phyloP scores from a whole-genome alignment of 805 yeast species.

The Metschnikowia peoriensis region DNA sequence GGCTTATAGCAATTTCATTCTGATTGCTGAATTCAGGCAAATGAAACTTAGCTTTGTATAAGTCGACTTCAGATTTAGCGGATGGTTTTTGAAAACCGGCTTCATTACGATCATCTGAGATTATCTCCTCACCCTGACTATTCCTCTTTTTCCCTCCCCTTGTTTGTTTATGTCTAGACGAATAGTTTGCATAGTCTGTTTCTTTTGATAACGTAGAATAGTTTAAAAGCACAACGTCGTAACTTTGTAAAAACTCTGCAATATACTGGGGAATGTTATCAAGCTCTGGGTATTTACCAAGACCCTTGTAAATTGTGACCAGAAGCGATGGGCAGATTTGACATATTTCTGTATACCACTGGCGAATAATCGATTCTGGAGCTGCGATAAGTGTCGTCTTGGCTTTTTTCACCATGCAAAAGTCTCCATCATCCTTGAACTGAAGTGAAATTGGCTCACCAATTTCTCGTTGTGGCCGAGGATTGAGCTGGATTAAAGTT shows the following conservation, averaged over 20 bases:
- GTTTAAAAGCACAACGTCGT: slow-evolving; percentile 80
- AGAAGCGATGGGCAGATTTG: slow-evolving; percentile 57
- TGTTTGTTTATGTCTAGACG: slow-evolving; percentile 54
- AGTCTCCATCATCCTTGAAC: slow-evolving; percentile 37
- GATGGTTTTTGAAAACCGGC: not conserved
- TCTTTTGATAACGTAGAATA: slow-evolving; percentile 72
- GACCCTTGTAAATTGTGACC: slow-evolving; percentile 65
- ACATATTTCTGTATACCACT: slow-evolving; percentile 79
- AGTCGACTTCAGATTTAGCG: slow-evolving; percentile 10
- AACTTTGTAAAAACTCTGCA: slow-evolving; percentile 53
- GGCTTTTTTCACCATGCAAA: slow-evolving; percentile 47
- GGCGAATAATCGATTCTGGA: slow-evolving; percentile 79
- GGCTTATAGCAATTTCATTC: slow-evolving; percentile 11
- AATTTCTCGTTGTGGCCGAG: slow-evolving; percentile 41
- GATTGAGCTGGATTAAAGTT: slow-evolving; percentile 61
- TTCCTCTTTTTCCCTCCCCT: slow-evolving; percentile 23
- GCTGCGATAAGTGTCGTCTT: slow-evolving; percentile 81
- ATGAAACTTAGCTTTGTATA: slow-evolving; percentile 14
- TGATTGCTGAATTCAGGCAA: slow-evolving; percentile 5
- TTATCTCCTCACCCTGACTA: not conserved
- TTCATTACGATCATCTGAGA: not conserved
- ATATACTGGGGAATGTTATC: slow-evolving; percentile 38
- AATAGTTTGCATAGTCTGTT: slow-evolving; percentile 73
- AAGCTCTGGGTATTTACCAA: slow-evolving; percentile 26
- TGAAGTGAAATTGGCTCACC: slow-evolving; percentile 29